phyloP scores from a whole-genome alignment of 805 yeast genomes.

The Zygotorulaspora danielsina region DNA sequence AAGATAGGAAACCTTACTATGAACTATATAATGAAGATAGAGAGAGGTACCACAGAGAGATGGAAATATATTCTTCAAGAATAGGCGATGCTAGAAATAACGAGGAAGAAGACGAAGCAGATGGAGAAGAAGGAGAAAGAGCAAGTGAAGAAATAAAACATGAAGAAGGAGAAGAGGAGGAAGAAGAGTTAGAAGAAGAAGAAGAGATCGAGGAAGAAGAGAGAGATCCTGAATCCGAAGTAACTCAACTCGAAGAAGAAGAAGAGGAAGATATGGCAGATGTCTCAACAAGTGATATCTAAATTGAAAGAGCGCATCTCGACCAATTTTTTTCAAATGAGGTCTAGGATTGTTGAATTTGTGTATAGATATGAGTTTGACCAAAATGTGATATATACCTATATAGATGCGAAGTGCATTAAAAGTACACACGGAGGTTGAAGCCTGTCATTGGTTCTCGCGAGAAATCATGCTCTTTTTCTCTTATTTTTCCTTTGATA shows the following conservation, averaged over 20 bases:
- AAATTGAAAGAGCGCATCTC: not conserved
- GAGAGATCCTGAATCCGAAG: constrained; percentile 20
- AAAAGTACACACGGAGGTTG: no score
- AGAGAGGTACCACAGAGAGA: constrained; percentile 67
- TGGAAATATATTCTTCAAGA: constrained; percentile 46
- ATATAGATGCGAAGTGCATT: no score
- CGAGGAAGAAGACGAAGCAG: constrained; percentile 22
- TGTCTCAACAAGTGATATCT: constrained; percentile 14
- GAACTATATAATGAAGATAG: constrained; percentile 75
- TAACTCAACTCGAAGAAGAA: constrained; percentile 17
- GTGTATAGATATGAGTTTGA: not conserved
- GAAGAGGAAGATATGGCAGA: constrained; percentile 13
- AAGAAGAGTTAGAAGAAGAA: constrained; percentile 32
- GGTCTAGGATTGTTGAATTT: not conserved
- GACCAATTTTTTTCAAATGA: not conserved
- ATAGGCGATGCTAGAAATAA: constrained; percentile 17
- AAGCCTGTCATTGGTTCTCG: no score
- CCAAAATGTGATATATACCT: not conserved
- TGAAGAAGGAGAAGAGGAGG: constrained; percentile 30
- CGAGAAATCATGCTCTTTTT: constrained; percentile 21
- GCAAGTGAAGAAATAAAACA: constrained; percentile 9
- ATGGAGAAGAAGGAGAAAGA: constrained; percentile 9
- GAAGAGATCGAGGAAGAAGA: constrained; percentile 26
- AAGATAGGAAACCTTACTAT: constrained; percentile 66
- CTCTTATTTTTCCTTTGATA: constrained; percentile 61